Base-by-base conservation (phyloP, 2,329 filamentous ascomycete genomes). In the Aspergillus pseudonomiae region DNA sequence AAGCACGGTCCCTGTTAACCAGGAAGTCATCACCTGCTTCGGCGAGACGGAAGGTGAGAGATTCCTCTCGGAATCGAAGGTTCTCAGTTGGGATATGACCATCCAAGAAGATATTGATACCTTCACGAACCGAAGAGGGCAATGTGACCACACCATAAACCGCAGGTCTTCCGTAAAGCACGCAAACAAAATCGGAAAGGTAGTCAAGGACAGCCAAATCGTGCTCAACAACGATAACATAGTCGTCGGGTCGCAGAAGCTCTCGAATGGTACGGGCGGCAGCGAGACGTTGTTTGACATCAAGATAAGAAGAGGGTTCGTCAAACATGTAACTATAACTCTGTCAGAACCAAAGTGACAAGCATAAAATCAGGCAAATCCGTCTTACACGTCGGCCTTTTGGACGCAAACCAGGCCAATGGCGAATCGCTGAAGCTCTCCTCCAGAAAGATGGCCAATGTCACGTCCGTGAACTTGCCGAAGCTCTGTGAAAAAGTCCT, bases 31-130 rank as follows among this genome's bases (percentile, higher is more conserved):
- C 95, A 45, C 91, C 88, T 61, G 91, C 91, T 75, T 98, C 95
- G 55, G 91, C 88, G 67, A 98, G 92, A 72, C 94, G 91, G 89
- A 99, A 99, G 56, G 94, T 95, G 67, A 99, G 84, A 63, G 93
- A 96, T 77, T 99, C 95, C 63, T 98, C 94, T 74, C 95, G 91
- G 91, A 99, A 98, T 73, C 95, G 93, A 82, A 99, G 81, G 82
- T 99, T 99, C 83, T 99, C 95, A 2, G 95, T 98, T 24, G 95
- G 95, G 63, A 98, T 97, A 80, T 98, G 93, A 69, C 95, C 95
- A 74, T 99, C 95, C 61, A 99, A 85, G 89, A 98, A 99, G 78
- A 98, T 96, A 78, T 97, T 98, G 89, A 98, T 97, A 80, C 94
- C 95, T 87, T 99, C 95, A 76, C 95, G 93, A 64, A 99, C 95